These are phyloP conservation scores for Cucurbita argyrosperma DNA, from an alignment of 306 rosid species.

Conservation along the genomic window DNA sequence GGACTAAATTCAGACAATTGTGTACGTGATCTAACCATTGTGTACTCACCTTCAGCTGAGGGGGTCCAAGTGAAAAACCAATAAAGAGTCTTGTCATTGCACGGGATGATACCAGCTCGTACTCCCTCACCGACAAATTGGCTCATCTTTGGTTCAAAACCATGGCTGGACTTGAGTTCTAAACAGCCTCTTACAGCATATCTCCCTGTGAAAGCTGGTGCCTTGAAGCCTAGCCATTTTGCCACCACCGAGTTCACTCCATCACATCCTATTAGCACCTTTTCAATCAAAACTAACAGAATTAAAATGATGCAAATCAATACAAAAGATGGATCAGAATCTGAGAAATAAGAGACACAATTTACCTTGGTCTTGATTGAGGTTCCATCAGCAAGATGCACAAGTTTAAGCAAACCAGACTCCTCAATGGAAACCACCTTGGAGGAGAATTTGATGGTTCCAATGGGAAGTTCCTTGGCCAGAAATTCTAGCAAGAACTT, in stretches of 20 bases:
- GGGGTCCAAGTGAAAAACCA: constrained; percentile 59
- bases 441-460: constrained; percentile 50
- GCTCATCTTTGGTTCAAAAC: constrained; percentile 20
- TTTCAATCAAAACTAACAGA: background rate
- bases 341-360: background rate
- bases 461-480: constrained; percentile 51
- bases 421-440: constrained; percentile 59
- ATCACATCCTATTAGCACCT: constrained; percentile 73
- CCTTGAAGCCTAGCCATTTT: constrained; percentile 54
- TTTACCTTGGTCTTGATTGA: constrained; percentile 44
- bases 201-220: constrained; percentile 31
- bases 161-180: constrained; percentile 11
- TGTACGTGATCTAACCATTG: background rate
- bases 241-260: constrained; percentile 73
- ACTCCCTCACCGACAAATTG: constrained; percentile 42
- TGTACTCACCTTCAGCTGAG: constrained; percentile 31
- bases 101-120: constrained; percentile 37
- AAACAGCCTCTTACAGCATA: constrained; percentile 40
- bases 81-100: constrained; percentile 24
- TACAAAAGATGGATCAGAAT: background rate
- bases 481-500: constrained; percentile 39
- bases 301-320: background rate
- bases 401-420: constrained; percentile 33
- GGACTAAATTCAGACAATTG: background rate
- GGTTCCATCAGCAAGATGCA: constrained; percentile 60